Evolutionary conservation across 768 basidiomycete species (phyloP), one percentile per base, ranked within the genome.

Genomic region (Psilocybe azurescens): DNA sequence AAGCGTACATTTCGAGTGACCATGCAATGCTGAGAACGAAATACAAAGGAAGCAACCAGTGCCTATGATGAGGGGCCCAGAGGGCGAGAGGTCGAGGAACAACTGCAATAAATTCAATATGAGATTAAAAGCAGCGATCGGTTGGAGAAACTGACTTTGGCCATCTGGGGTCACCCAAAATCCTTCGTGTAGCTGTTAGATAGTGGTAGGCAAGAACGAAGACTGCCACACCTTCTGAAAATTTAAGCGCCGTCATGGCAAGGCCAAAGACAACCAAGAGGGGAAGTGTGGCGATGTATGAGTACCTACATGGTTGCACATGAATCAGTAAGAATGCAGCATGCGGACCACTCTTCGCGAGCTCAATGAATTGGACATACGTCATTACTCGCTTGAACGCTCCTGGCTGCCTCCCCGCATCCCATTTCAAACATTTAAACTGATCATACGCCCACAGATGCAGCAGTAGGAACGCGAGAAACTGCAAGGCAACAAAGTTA

Each of bases 341-440:
- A 68, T 70, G 64, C 56, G 55, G 65, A 24, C 51, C 41, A 52
- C 33, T 38, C 18, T 61, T 58, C 41, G 50, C 20, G 32, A 55
- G 33, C 39, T 47, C 49, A 60, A 28, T 51, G 36, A 41, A 18
- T 54, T 36, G 47, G 41, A 80, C 87, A 70, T 70, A 93, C 90
- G 90, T 94, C 93, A 94, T 94, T 70, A 94, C 82, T 54, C 93
- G 83, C 76, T 90, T 93, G 83, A 94, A 94, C 11, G 92, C 87
- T 59, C 93, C 93, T 59, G 89, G 90, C 72, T 91, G 90, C 56
- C 90, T 82, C 36, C 90, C 90, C 13, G 87, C 81, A 70, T 86
- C 81, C 90, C 91, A 93, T 73, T 78, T 83, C 50, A 93, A 74
- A 74, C 92, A 93, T 63, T 86, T 81, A 74, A 93, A 90, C 61